Evolutionary conservation across 2,329 filamentous ascomycete genomes (phyloP), one percentile per base, ranked within the genome.

Genomic region (Tolypocladium guangdongense): DNA sequence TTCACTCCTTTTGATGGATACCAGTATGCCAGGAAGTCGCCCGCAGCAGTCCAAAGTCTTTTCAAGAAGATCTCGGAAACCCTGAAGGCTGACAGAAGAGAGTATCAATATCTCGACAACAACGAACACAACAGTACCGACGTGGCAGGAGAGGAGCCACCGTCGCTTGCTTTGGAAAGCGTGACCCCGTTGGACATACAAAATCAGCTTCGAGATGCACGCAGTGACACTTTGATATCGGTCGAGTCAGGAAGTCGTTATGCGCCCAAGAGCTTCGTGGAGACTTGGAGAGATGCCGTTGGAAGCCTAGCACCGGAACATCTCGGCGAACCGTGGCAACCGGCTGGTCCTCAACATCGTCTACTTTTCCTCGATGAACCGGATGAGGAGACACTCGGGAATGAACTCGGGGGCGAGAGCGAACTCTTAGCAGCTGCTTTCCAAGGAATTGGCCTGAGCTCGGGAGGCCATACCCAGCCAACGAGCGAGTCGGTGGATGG

Each of bases 1-100:
- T 64, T 59, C 24, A 18, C 11, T 6, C 52, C 57, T 0, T 63
- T 66, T 27, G 37, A 41, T 18, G 37, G 49, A n/a, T 59, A 57
- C 14, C 18, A 30, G 2, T 64, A 64, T 51, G 32, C 11, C 22
- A 55, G 49, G 20, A 62, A 64, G 46, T 30, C 39, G 2, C 14
- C 53, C 11, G 14, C 36, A 4, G 27, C 50, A 20, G 37, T 46
- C 4, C 14, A 16, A 2, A 6, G 4, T 6, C 49, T 41, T 20
- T 52, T 52, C 5, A 7, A 35, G 7, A 45, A 14, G 8, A 47
- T 51, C 10, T 36, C n/a, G 16, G 30, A 53, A 33, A 37, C 38
- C 18, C 36, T n/a, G 7, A 16, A n/a, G 11, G 18, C 14, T 2
- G 38, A 10, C n/a, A 43, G 10, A 18, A 10, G 10, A 37, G 43